Percentiles rank a stretch among this genome's conserved stretches.
phyloP scores from a whole-genome alignment of 2,329 filamentous ascomycete genomes.

The Apiospora phragmitis region DNA sequence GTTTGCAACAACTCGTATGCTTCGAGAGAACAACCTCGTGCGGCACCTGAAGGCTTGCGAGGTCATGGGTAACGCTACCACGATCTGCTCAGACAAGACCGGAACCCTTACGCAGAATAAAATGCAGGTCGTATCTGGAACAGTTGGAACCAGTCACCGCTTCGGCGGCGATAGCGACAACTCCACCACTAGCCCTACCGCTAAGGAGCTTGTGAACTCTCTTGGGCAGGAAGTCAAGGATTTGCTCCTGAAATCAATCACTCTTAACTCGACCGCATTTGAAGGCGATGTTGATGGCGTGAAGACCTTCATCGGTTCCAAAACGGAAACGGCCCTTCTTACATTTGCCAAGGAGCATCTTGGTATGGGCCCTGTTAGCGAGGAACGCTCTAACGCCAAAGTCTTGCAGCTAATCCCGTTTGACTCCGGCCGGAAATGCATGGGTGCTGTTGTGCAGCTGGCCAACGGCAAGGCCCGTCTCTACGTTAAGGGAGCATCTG shows the following conservation, averaged over 20 bases:
- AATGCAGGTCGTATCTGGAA: slow-evolving; percentile 66
- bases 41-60: slow-evolving; percentile 76
- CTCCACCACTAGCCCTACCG: slow-evolving; percentile 35
- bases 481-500: slow-evolving; percentile 65
- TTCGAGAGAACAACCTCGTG: slow-evolving; percentile 76
- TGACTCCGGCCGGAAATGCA: slow-evolving; percentile 74
- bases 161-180: slow-evolving; percentile 44
- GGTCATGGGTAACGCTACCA: slow-evolving; percentile 78
- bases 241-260: slow-evolving; percentile 59
- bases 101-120: slow-evolving; percentile 69
- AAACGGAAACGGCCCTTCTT: slow-evolving; percentile 76
- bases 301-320: slow-evolving; percentile 71
- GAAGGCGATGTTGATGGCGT: slow-evolving; percentile 70
- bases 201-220: slow-evolving; percentile 47
- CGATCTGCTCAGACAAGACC: slow-evolving; percentile 69
- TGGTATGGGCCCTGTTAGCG: slow-evolving; percentile 64
- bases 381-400: slow-evolving; percentile 61
- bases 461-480: slow-evolving; percentile 54
- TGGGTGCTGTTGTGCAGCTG: slow-evolving; percentile 59
- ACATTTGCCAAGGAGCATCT: slow-evolving; percentile 67
- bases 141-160: slow-evolving; percentile 54
- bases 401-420: slow-evolving; percentile 72
- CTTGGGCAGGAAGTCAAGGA: slow-evolving; percentile 50
- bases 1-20: slow-evolving; percentile 76
- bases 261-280: slow-evolving; percentile 73